These are phyloP conservation scores for Tilletia indica DNA, from an alignment of 1,284 basidiomycete species.

Conservation along the genomic window DNA sequence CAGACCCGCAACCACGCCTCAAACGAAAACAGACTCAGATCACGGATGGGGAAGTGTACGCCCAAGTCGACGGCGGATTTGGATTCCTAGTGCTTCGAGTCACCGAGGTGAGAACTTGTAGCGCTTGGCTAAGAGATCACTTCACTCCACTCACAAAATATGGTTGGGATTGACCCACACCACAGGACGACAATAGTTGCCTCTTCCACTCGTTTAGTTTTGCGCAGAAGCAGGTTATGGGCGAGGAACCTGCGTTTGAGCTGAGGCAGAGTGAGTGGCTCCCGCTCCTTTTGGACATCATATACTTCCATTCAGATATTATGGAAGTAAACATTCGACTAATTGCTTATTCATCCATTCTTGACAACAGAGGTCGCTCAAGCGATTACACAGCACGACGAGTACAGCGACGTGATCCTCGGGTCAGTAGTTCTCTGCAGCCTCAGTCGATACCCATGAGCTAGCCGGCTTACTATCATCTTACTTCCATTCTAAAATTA, in stretches of 20 bases:
- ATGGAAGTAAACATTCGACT: too few species aligned
- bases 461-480: too few species aligned
- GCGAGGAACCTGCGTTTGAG: neutral
- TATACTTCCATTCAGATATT: too few species aligned
- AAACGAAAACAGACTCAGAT: neutral
- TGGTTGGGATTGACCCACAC: too few species aligned
- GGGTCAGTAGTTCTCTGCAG: neutral
- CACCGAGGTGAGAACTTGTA: neutral
- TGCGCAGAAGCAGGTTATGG: constrained; percentile 14
- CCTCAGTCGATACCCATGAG: neutral
- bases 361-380: neutral
- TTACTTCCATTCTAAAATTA: too few species aligned
- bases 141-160: too few species aligned
- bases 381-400: constrained; percentile 2
- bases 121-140: too few species aligned
- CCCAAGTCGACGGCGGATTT: constrained; percentile 11
- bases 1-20: neutral
- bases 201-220: constrained; percentile 16
- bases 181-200: constrained; percentile 2
- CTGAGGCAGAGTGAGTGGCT: constrained; percentile 4
- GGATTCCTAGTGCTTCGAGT: constrained; percentile 2
- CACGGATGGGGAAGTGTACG: constrained; percentile 12
- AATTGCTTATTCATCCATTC: too few species aligned
- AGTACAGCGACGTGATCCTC: constrained; percentile 15
- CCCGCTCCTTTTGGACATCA: neutral